Evolutionary conservation across 495 filamentous ascomycete genomes (phyloP), one percentile per base, ranked within the genome.

Genomic region (Hypoxylon cercidicola): DNA sequence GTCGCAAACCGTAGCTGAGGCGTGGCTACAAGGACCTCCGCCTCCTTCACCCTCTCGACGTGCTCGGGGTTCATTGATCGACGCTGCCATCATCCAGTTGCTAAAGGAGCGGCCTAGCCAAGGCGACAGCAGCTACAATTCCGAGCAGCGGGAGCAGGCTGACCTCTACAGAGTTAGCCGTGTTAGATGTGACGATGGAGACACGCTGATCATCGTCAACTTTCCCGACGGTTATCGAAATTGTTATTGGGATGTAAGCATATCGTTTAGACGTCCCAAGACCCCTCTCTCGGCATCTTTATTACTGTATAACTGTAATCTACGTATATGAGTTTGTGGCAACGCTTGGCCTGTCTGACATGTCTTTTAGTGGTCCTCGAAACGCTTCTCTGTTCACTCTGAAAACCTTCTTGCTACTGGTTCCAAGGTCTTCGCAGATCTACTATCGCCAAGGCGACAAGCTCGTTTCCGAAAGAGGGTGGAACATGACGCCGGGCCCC

Each of bases 201-300:
- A 86, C 49, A 89, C 87, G 0, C 73, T 86, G 12, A 77, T 86
- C 6, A 78, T 81, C 49, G 84, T 90, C 46, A 82, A 83, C 1
- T 76, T 81, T 44, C 71, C 79, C 63, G 13, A 69, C 66, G 52
- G 77, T 71, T 18, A 64, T 69, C 34, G 71, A 18, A 32, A 58
- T 44, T 73, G 70, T 39, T 49, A 46, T 9, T 40, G 56, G 55
- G 59, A 45, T 71, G 70, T 71, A 62, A 65, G 30, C 15, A 9
- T n/a, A n/a, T n/a, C n/a, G n/a, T n/a, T n/a, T n/a, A n/a, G n/a
- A n/a, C n/a, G n/a, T n/a, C n/a, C n/a, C n/a, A n/a, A n/a, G n/a
- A n/a, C n/a, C n/a, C n/a, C n/a, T n/a, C n/a, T n/a, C n/a, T n/a
- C n/a, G n/a, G n/a, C n/a, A n/a, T n/a, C n/a, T n/a, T n/a, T n/a